Evolutionary conservation across 495 filamentous ascomycete genomes (phyloP), one percentile per base, ranked within the genome.

Genomic region (Lophiostoma macrostomum): DNA sequence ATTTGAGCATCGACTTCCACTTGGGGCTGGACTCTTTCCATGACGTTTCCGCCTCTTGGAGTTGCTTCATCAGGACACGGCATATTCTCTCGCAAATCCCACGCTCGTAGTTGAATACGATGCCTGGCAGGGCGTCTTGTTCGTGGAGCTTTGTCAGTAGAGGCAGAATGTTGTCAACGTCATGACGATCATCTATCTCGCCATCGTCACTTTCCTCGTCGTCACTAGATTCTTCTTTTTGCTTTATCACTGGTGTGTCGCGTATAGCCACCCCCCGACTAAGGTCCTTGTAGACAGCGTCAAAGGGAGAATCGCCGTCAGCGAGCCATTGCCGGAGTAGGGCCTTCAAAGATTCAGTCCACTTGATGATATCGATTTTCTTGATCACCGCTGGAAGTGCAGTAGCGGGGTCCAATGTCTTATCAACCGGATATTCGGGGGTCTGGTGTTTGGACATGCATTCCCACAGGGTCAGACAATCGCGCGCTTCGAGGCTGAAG

Each of bases 91-190:
- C 85, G 52, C 87, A 91, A 16, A 66, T 61, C 0, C 49, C 54
- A 29, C 87, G 77, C 50, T 89, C 84, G 62, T 84, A 90, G 50
- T 87, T 88, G 73, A 91, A 90, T 4, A 90, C 55, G 13, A 91
- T 77, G 0, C 84, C 86, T 0, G 87, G 87, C 4, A 91, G 73
- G 2, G 83, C 85, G 47, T 78, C 74, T 50, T 78, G 74, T 2
- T 73, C 67, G 42, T 88, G 78, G 0, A 91, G 75, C 12, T 80
- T 74, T 22, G 66, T 71, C 0, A 88, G 71, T 27, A 90, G 63
- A 0, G 82, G 78, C 18, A 89, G 70, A 2, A 78, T 80, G 4
- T 74, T 79, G 5, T 69, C 55, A 10, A 83, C 52, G 37, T 69
- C 31, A 35, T 66, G 44, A 4, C 55, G 19, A 14, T 68, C 58